phyloP scores from a whole-genome alignment of 2,329 filamentous ascomycete genomes.

The Macroventuria anomochaeta region DNA sequence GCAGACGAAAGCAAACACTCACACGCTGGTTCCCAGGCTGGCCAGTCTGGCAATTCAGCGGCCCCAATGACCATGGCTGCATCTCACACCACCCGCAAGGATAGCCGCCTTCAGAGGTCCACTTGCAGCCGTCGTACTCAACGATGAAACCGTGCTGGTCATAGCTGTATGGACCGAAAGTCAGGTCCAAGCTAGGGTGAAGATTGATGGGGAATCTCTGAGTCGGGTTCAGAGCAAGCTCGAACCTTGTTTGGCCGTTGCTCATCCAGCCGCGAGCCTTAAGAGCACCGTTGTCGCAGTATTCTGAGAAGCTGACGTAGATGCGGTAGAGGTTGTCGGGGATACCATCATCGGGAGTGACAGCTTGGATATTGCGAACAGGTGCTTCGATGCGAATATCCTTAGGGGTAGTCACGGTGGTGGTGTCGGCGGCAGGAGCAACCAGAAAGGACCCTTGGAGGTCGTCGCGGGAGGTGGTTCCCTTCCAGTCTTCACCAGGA shows the following conservation, averaged over 20 bases:
- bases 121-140: background rate
- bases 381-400: background rate
- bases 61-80: background rate
- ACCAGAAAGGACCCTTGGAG: no score
- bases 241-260: background rate
- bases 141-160: background rate
- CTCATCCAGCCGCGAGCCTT: background rate
- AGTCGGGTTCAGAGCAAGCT: background rate
- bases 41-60: conserved; percentile 2
- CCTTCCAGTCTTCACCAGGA: background rate
- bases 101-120: conserved; percentile 4
- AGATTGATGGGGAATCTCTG: background rate
- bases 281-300: conserved; percentile 6
- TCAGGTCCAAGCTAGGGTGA: background rate
- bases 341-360: background rate
- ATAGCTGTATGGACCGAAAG: background rate
- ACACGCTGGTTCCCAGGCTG: conserved; percentile 1
- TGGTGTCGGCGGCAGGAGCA: background rate
- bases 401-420: background rate
- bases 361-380: background rate
- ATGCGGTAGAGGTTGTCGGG: background rate
- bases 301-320: conserved; percentile 5
- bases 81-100: conserved; percentile 2
- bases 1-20: no score
- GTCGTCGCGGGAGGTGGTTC: background rate